Conservation (phyloP, 495 filamentous ascomycete genomes). For the Aspergillus conjunctus region DNA sequence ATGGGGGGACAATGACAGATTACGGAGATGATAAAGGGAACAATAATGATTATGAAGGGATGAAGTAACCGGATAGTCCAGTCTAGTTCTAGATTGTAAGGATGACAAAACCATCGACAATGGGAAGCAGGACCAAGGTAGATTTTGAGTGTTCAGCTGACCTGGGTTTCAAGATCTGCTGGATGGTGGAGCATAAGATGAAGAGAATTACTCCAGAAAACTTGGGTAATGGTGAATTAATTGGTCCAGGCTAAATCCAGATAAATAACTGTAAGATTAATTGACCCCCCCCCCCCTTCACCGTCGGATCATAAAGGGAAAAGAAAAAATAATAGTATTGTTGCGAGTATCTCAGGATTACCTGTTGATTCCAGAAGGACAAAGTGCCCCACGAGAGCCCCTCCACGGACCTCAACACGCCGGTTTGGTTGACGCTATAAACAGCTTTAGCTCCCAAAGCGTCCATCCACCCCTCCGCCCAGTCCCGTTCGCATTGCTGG, state of each 20-base stretch:
- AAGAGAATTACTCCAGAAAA: neutral
- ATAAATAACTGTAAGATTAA: too few relatives aligned
- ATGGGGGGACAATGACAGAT: too few relatives aligned
- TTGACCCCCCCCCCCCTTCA: neutral
- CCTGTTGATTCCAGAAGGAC: neutral
- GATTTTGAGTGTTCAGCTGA: conserved; percentile 19
- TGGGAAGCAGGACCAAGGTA: neutral
- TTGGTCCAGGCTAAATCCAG: too few relatives aligned
- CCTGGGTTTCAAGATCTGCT: conserved; percentile 5
- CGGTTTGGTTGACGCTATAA: conserved; percentile 38
- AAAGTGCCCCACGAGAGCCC: conserved; percentile 36
- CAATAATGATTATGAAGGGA: conserved; percentile 1
- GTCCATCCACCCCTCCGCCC: neutral
- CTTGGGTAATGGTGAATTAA: neutral
- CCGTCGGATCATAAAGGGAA: neutral
- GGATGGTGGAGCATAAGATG: too few relatives aligned
- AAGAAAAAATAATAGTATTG: neutral
- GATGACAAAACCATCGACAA: conserved; percentile 20
- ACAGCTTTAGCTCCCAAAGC: conserved; percentile 19
- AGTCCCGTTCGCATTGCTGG: conserved; percentile 18
- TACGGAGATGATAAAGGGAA: neutral
- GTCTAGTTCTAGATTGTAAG: conserved; percentile 20
- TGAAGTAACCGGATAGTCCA: neutral
- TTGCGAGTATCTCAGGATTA: neutral
- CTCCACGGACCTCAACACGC: conserved; percentile 48